Base-by-base conservation (phyloP, 2,329 filamentous ascomycete species). In the Thielaviopsis ethacetica region DNA sequence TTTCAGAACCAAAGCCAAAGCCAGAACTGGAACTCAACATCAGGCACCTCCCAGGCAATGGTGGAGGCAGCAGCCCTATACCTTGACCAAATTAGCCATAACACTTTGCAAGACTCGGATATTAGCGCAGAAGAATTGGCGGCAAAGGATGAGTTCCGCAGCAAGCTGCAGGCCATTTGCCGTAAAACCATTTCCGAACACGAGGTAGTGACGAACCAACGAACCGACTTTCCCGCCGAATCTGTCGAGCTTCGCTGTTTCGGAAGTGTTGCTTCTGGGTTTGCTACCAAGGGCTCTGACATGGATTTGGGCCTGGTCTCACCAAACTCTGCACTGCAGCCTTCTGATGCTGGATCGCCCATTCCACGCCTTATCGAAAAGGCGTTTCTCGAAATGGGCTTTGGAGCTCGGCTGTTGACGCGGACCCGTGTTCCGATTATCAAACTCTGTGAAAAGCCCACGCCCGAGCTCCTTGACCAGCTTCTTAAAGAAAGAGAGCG, bases 241-340 rank as follows among this genome's bases (percentile, higher is more conserved):
- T 79, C 78, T 56, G 78, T 91, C n/a, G 75, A 82, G 57, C 74
- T 94, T 15, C 82, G 82, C 64, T 88, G 85, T 65, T 94, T 93
- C 67, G 90, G 89, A 5, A 94, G 89, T 67, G 75, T 94, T 53
- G 80, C 81, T 21, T 91, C 89, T 13, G 90, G 90, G 0, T 95
- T 95, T 70, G 91, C 88, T 3, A 89, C 87, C 12, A 86, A 86
- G 65, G 82, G 83, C n/a, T 91, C 90, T 1, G 90, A 95, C 66
- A 89, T 95, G 85, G 91, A 96, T 69, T 78, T 95, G 30, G 86
- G 85, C 9, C 78, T 95, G 38, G 73, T 93, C 5, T 85, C 86
- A 1, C 80, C 80, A 3, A 71, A 76, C 54, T 84, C 85, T 1
- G 67, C 70, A 21, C 71, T 77, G 52, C 73, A 78, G 56, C 75